Evolutionary conservation across 306 rosid genomes (phyloP), one percentile per base, ranked within the genome.

Genomic region (Cicer bijugum): DNA sequence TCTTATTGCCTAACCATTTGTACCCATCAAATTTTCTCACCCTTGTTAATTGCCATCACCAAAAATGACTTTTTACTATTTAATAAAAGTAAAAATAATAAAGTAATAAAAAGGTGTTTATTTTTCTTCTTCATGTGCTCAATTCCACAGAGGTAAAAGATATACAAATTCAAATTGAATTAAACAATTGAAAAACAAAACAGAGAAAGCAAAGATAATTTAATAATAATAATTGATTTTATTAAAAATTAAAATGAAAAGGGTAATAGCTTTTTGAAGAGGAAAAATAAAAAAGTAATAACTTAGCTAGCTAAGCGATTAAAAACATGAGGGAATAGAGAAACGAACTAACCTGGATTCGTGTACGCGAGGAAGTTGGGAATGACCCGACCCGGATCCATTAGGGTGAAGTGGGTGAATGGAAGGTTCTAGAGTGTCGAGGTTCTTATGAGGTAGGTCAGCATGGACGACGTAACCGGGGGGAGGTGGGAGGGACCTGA

Each of bases 311-410:
- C 51, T 38, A 68, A 63, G 58, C 1, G 15, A 20, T 4, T 43
- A 45, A 75, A 20, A 2, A 60, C 3, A 28, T 2, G 33, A 28
- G 28, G 35, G 8, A 39, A 46, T 6, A 42, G 72, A 60, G 16
- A 51, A 15, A 9, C 10, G 56, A 72, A 71, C 88, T 82, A 45
- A 94, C 98, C 89, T 70, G 9, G 87, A 77, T 63, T 83, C 84
- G 14, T 71, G 75, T 0, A 52, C 81, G 33, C 11, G 46, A 2
- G 50, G 65, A 14, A 69, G 42, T 2, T 42, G 72, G 2, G 14
- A 33, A 53, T 71, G 15, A 74, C 84, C 87, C 80, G 86, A 77
- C 70, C 90, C 82, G 80, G 76, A 28, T 1, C 44, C 45, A 4
- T 11, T 38, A 35, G 72, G 80, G 75, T 63, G 75, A 7, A 52